Percentiles rank a stretch among this genome's conserved stretches.
These are phyloP conservation scores for Carex cristatella DNA, from an alignment of 176 grass and related monocot species.

Conservation along the genomic window DNA sequence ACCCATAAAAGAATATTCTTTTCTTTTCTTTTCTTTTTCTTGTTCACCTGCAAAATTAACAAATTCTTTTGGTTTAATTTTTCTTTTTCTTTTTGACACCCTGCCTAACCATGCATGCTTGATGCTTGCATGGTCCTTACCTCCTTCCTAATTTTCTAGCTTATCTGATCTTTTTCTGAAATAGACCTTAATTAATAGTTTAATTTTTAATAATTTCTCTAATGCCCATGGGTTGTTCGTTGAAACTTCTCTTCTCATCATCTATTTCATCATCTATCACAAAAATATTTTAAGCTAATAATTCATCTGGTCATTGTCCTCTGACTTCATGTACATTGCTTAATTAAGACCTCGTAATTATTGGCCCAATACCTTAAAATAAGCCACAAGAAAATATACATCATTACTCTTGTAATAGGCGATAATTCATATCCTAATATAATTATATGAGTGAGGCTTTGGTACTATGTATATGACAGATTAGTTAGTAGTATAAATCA, in stretches of 20 bases:
- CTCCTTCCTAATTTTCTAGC: background rate
- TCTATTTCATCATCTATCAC: background rate
- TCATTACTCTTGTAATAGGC: too few species aligned
- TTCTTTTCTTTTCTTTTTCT: background rate
- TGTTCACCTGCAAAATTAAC: background rate
- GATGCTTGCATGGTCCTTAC: background rate
- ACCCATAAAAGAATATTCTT: background rate
- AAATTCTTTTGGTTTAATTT: too few species aligned
- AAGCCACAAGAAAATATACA: background rate
- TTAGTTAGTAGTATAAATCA: too few species aligned
- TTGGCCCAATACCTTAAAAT: background rate
- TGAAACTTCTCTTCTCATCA: background rate
- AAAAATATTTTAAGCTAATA: background rate
- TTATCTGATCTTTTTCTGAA: background rate
- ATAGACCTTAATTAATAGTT: slow-evolving; percentile 18
- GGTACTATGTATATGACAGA: too few species aligned
- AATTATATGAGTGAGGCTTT: background rate
- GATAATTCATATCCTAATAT: background rate
- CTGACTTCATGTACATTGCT: background rate
- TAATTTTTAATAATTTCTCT: background rate
- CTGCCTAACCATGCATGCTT: background rate
- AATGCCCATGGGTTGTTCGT: background rate
- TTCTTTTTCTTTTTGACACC: background rate
- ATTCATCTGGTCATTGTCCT: background rate
- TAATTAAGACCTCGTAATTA: background rate